Evolutionary conservation across 1,284 basidiomycete genomes (phyloP), one percentile per base, ranked within the genome.

Genomic region (Pseudozyma thailandica): DNA sequence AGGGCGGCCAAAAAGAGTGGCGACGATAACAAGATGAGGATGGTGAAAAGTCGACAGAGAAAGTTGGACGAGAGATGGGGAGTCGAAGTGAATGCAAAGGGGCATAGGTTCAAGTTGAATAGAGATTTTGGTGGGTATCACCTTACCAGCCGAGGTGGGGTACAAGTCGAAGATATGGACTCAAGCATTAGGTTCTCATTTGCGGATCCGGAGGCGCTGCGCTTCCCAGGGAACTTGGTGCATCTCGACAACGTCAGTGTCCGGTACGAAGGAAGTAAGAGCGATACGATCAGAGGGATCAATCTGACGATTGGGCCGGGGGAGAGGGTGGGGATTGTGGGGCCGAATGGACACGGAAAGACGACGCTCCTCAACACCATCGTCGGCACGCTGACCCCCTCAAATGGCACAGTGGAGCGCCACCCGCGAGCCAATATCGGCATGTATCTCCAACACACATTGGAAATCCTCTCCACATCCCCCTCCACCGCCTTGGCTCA

Each of bases 11-110:
- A 87, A 71, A 85, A 86, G 51, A 87, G 87, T 1, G 86, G 89
- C 0, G 89, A 91, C 72, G 89, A 91, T 60, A 90, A 90, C 75
- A 81, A 81, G 39, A 80, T 87, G 50, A 71, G 87, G 38, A 86
- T 87, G 85, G 87, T 86, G n/a, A 86, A 86, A 58, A 87, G 86
- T 31, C 82, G 89, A 8, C 87, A 88, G 78, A 89, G 88, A 83
- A 90, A 90, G 79, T 83, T 88, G 31, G 87, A 88, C 51, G 87
- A 88, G 33, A 84, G 88, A n/a, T 86, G 84, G 80, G 88, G 88
- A 7, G 70, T 86, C 35, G 88, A 89, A 76, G 84, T 85, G 23
- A 85, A 83, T 48, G 83, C 82, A 20, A 86, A 85, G 52, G 86
- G 86, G 1, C 78, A 77, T 41, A 85, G 87, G 10, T 90, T 90